These are phyloP conservation scores for Termitomyces bulborhizus DNA, from an alignment of 768 basidiomycete species.

Conservation along the genomic window DNA sequence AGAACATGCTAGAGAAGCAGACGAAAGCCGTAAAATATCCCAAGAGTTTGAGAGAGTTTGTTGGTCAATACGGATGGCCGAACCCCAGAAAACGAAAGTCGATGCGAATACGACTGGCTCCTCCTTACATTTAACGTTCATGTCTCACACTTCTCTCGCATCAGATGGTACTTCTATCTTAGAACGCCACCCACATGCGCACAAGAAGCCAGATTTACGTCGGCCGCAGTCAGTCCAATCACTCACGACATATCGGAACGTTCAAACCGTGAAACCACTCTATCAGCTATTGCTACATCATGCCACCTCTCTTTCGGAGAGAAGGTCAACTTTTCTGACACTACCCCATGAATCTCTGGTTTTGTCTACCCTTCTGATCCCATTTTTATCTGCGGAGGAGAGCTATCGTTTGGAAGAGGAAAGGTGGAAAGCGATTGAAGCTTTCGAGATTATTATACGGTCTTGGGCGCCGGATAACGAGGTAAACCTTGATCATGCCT, in stretches of 20 bases:
- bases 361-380: conserved; percentile 49
- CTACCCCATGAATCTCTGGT: conserved; percentile 57
- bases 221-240: conserved; percentile 40
- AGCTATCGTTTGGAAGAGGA: conserved; percentile 42
- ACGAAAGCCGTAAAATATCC: conserved; percentile 44
- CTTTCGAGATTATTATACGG: conserved; percentile 52
- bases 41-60: conserved; percentile 54
- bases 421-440: conserved; percentile 47
- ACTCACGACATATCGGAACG: conserved; percentile 19
- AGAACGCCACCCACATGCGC: conserved; percentile 10
- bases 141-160: conserved; percentile 30
- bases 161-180: conserved; percentile 15
- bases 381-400: conserved; percentile 39
- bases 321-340: conserved; percentile 18
- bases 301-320: conserved; percentile 26
- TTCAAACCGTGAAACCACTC: conserved; percentile 34
- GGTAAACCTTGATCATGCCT: conserved; percentile 28
- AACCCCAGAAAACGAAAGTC: conserved; percentile 21
- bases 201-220: conserved; percentile 29
- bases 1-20: conserved; percentile 52
- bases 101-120: conserved; percentile 26
- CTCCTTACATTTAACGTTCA: conserved; percentile 34
- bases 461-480: conserved; percentile 54
- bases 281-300: conserved; percentile 43
- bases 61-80: conserved; percentile 44